These are phyloP conservation scores for Hypoxylon cercidicola DNA, from an alignment of 495 filamentous ascomycete species.

Conservation along the genomic window DNA sequence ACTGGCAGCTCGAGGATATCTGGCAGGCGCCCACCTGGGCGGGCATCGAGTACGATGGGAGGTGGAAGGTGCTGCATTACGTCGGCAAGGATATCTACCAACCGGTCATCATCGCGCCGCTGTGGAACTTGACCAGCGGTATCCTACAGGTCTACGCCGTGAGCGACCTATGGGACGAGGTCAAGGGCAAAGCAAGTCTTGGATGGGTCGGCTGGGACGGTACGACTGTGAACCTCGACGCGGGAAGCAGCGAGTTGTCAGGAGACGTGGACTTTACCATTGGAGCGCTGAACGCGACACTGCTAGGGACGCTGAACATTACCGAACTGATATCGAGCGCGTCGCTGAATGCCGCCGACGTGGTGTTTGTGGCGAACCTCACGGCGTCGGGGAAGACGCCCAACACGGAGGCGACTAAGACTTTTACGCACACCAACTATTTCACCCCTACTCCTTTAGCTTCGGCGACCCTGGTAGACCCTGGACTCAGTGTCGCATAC, in stretches of 20 bases:
- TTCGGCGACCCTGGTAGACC: constrained; percentile 65
- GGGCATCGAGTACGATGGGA: constrained; percentile 69
- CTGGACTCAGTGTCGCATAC: constrained; percentile 60
- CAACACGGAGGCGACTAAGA: constrained; percentile 59
- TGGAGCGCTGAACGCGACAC: constrained; percentile 70
- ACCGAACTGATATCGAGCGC: constrained; percentile 17
- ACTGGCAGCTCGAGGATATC: constrained; percentile 78
- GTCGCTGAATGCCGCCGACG: constrained; percentile 51
- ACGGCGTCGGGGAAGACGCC: constrained; percentile 63
- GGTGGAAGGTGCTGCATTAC: constrained; percentile 75
- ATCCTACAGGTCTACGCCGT: constrained; percentile 70
- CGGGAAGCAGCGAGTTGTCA: neutral
- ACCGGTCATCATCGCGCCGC: constrained; percentile 69
- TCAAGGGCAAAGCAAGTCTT: constrained; percentile 36
- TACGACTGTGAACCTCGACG: constrained; percentile 11
- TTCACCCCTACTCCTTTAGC: constrained; percentile 65
- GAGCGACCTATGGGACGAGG: constrained; percentile 62
- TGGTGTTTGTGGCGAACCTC: constrained; percentile 66
- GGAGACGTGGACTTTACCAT: constrained; percentile 57
- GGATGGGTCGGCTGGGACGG: constrained; percentile 48
- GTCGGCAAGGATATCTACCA: constrained; percentile 69
- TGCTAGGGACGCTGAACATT: constrained; percentile 58
- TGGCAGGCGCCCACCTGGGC: constrained; percentile 78
- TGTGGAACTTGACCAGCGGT: constrained; percentile 66
- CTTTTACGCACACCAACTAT: constrained; percentile 66